Conservation (phyloP, 352 stramenopile species). For the Phytophthora cryptogea region DNA sequence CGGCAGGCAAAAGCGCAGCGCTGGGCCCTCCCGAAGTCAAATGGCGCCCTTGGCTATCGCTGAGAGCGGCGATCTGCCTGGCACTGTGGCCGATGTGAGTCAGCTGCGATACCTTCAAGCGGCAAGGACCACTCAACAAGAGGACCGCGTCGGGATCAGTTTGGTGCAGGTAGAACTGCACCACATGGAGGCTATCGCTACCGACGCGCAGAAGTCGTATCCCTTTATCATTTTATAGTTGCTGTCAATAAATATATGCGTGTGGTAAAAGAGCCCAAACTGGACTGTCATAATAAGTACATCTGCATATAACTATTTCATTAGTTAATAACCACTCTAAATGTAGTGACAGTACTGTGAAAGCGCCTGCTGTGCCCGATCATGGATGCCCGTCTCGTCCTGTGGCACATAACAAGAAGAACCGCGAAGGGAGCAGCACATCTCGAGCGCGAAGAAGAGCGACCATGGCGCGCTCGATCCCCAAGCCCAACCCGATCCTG, state of each 20-base stretch:
- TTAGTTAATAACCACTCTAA: no score
- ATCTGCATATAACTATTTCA: neutral
- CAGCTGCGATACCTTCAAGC: neutral
- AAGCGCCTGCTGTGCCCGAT: neutral
- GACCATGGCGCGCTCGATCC: conserved; percentile 60
- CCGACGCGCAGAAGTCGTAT: no score
- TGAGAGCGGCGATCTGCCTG: no score
- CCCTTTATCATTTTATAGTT: no score
- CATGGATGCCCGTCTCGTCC: neutral
- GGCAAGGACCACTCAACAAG: no score
- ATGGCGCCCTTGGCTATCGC: neutral
- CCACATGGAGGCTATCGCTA: no score
- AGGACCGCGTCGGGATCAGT: no score
- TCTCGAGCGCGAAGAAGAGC: conserved; percentile 14
- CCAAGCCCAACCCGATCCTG: conserved; percentile 68
- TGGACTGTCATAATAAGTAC: neutral
- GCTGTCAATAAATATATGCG: no score
- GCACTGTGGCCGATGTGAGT: neutral
- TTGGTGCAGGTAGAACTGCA: no score
- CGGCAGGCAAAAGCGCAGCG: conserved; percentile 1
- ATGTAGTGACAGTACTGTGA: neutral
- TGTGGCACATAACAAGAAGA: conserved; percentile 22
- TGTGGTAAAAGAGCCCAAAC: no score
- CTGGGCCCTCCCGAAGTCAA: neutral
- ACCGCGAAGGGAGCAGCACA: conserved; percentile 20